Evolutionary conservation across 2,329 filamentous ascomycete species (phyloP).

Genomic region (Ophiostoma himal-ulmi): DNA sequence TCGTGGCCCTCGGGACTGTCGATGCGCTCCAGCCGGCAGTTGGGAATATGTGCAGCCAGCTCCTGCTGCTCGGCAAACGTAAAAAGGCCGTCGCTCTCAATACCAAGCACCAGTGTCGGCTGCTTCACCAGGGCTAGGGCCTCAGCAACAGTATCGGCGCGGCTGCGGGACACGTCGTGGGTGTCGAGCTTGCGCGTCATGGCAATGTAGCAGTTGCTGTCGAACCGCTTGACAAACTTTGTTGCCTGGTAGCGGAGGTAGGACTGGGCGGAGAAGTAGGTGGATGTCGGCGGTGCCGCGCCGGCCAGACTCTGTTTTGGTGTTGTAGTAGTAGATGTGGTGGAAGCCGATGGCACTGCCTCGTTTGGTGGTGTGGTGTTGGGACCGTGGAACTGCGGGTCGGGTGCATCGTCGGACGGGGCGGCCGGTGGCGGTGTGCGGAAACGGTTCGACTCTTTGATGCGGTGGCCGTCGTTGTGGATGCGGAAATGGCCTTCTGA

Average conservation of each 20-base stretch:
- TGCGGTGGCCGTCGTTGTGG: constrained; percentile 74
- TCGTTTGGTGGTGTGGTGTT: not conserved
- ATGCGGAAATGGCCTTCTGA: constrained; percentile 71
- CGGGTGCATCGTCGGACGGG: not conserved
- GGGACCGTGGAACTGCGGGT: constrained; percentile 29
- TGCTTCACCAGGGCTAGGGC: constrained; percentile 80
- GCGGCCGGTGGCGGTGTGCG: constrained; percentile 27
- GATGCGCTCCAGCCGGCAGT: constrained; percentile 75
- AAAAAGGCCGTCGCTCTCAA: constrained; percentile 92
- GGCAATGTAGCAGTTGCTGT: constrained; percentile 98
- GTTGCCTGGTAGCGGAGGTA: constrained; percentile 94
- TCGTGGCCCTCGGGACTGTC: constrained; percentile 94
- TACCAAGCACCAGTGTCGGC: constrained; percentile 84
- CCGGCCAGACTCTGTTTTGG: constrained; percentile 42
- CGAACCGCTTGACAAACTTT: constrained; percentile 96
- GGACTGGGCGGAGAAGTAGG: constrained; percentile 97
- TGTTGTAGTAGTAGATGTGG: constrained; percentile 34
- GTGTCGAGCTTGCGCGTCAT: constrained; percentile 98
- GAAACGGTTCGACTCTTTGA: constrained; percentile 49
- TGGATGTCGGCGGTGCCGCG: constrained; percentile 53
- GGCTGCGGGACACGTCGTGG: constrained; percentile 82
- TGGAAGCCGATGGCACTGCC: not conserved
- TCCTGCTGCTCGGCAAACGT: constrained; percentile 96
- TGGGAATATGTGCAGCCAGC: constrained; percentile 71
- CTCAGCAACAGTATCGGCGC: constrained; percentile 60